Conservation (phyloP, 2,329 filamentous ascomycete species). For the Helicocarpus griseus region DNA sequence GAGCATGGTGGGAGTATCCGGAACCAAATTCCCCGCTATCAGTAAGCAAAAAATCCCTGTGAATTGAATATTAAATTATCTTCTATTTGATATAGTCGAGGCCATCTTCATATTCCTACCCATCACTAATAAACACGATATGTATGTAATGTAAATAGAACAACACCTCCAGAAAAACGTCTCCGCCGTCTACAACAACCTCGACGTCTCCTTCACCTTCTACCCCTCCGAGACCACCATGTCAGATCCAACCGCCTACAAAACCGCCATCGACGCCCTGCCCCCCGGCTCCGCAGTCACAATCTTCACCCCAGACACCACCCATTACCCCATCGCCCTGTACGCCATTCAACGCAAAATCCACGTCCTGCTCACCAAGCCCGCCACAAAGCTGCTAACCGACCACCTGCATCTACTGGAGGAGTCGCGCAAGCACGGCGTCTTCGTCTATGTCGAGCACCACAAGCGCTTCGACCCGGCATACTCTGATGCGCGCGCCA, state of each 20-base stretch:
- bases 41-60: slow-evolving; percentile 44
- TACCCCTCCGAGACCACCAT: slow-evolving; percentile 65
- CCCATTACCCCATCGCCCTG: slow-evolving; percentile 82
- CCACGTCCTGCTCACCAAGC: slow-evolving; percentile 91
- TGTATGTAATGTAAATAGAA: slow-evolving; percentile 45
- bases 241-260: slow-evolving; percentile 72
- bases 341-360: slow-evolving; percentile 83
- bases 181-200: slow-evolving; percentile 72
- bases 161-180: slow-evolving; percentile 84
- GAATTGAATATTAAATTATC: neutral
- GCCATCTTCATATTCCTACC: no score
- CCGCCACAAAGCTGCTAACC: slow-evolving; percentile 72
- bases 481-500: slow-evolving; percentile 76
- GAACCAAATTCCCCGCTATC: slow-evolving; percentile 83
- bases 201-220: slow-evolving; percentile 78
- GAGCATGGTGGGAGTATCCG: slow-evolving; percentile 83
- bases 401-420: slow-evolving; percentile 70
- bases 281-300: slow-evolving; percentile 79
- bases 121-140: neutral
- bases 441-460: slow-evolving; percentile 90
- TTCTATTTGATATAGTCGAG: no score
- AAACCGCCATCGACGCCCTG: slow-evolving; percentile 74
- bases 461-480: slow-evolving; percentile 94
- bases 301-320: slow-evolving; percentile 91
- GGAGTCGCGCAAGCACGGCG: slow-evolving; percentile 61